phyloP scores from a whole-genome alignment of 768 basidiomycete species.

The Rhizopogon salebrosus region DNA sequence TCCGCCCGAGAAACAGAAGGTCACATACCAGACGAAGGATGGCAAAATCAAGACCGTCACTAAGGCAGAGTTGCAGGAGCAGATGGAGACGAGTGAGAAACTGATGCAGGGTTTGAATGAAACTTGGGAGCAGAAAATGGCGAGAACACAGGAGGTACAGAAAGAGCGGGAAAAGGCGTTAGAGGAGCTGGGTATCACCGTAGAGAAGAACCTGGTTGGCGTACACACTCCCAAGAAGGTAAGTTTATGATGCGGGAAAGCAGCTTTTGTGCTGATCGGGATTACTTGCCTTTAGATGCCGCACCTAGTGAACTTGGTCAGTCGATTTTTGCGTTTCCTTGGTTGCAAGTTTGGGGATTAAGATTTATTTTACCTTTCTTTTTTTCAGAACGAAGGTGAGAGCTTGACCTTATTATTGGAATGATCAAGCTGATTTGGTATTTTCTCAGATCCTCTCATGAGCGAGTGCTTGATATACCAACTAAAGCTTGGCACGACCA shows the following conservation, averaged over 20 bases:
- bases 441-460: constrained; percentile 80
- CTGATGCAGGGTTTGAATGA: constrained; percentile 90
- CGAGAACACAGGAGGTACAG: constrained; percentile 89
- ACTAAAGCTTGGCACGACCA: constrained; percentile 78
- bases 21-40: constrained; percentile 89
- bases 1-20: constrained; percentile 92
- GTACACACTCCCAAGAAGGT: constrained; percentile 98
- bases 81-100: constrained; percentile 93
- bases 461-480: constrained; percentile 94
- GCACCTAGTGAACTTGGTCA: constrained; percentile 87
- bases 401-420: not conserved
- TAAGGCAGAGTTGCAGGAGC: constrained; percentile 96
- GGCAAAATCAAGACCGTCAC: constrained; percentile 93
- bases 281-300: constrained; percentile 59
- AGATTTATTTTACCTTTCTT: constrained; percentile 9
- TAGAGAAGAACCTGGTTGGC: constrained; percentile 94
- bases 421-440: constrained; percentile 9
- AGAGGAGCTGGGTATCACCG: constrained; percentile 95
- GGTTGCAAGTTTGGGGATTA: constrained; percentile 3
- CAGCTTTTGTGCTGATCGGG: constrained; percentile 8
- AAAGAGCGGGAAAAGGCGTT: constrained; percentile 96
- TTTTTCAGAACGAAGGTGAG: constrained; percentile 65
- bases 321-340: constrained; percentile 27
- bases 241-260: constrained; percentile 9
- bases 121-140: constrained; percentile 95